Conservation (phyloP, 2,329 filamentous ascomycete genomes). For the Pyricularia sp. region DNA sequence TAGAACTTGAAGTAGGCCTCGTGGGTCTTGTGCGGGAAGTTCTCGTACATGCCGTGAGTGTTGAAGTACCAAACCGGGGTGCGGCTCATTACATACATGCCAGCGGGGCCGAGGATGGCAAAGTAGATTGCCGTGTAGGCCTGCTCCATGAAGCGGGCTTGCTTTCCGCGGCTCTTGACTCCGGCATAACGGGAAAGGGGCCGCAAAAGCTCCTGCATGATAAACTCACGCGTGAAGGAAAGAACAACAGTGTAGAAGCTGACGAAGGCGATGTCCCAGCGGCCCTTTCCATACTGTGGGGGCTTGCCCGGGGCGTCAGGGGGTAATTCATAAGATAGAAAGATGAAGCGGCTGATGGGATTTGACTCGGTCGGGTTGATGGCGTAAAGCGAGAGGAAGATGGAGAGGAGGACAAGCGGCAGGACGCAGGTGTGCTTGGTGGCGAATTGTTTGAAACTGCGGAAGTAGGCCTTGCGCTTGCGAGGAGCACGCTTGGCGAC, state of each 20-base stretch:
- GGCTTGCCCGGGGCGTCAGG: slow-evolving; percentile 25
- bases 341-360: slow-evolving; percentile 71
- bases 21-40: slow-evolving; percentile 75
- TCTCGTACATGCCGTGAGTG: slow-evolving; percentile 80
- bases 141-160: slow-evolving; percentile 91
- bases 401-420: slow-evolving; percentile 58
- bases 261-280: slow-evolving; percentile 77
- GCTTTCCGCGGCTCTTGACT: slow-evolving; percentile 65
- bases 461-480: slow-evolving; percentile 43
- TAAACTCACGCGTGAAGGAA: slow-evolving; percentile 88
- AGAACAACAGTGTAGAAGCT: slow-evolving; percentile 82
- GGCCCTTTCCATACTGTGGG: slow-evolving; percentile 78
- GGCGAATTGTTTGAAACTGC: slow-evolving; percentile 40
- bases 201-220: slow-evolving; percentile 83
- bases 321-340: slow-evolving; percentile 77
- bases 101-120: slow-evolving; percentile 68
- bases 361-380: slow-evolving; percentile 71
- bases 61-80: slow-evolving; percentile 98
- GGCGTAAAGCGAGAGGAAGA: slow-evolving; percentile 60
- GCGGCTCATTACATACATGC: slow-evolving; percentile 81
- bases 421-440: slow-evolving; percentile 52
- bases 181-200: slow-evolving; percentile 64
- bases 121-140: slow-evolving; percentile 93
- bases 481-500: slow-evolving; percentile 36
- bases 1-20: slow-evolving; percentile 84